Evolutionary conservation across 495 filamentous ascomycete species (phyloP).

Genomic region (Hypoxylon trugodes): DNA sequence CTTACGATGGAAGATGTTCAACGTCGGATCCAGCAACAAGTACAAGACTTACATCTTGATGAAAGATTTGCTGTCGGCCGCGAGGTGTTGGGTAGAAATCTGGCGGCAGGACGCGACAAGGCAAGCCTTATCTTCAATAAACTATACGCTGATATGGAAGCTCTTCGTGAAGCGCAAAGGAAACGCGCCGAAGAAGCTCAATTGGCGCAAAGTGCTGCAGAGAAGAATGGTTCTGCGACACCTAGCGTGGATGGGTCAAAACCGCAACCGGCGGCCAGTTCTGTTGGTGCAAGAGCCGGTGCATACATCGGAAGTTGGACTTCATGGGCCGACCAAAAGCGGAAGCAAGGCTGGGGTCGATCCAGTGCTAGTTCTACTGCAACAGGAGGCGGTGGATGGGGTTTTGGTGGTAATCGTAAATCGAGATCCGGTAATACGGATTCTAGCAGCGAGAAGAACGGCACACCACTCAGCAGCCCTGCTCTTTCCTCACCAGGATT

Average conservation of each 20-base stretch:
- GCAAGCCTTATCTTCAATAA: conserved; percentile 83
- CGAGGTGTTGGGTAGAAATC: conserved; percentile 79
- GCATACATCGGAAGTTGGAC: conserved; percentile 95
- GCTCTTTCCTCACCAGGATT: conserved; percentile 36
- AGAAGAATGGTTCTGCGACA: conserved; percentile 40
- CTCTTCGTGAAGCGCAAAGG: conserved; percentile 81
- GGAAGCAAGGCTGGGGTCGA: conserved; percentile 67
- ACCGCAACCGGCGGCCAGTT: conserved; percentile 72
- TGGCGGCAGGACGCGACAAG: conserved; percentile 85
- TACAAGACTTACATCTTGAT: conserved; percentile 87
- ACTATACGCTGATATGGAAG: conserved; percentile 88
- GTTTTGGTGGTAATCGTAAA: conserved; percentile 44
- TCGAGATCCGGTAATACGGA: conserved; percentile 33
- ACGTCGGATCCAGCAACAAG: conserved; percentile 85
- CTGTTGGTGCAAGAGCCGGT: conserved; percentile 76
- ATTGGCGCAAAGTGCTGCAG: conserved; percentile 43
- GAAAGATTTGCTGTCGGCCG: conserved; percentile 79
- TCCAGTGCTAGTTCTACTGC: conserved; percentile 37
- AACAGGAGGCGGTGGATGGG: conserved; percentile 45
- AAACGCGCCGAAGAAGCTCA: conserved; percentile 69
- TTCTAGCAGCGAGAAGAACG: conserved; percentile 47
- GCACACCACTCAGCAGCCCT: conserved; percentile 42
- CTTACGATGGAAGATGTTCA: conserved; percentile 95
- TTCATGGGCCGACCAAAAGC: conserved; percentile 91
- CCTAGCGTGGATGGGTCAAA: conserved; percentile 66